Percentiles rank a stretch among this genome's conserved stretches.
Conservation (phyloP, 495 filamentous ascomycete genomes). For the Penicillium nucicola region DNA sequence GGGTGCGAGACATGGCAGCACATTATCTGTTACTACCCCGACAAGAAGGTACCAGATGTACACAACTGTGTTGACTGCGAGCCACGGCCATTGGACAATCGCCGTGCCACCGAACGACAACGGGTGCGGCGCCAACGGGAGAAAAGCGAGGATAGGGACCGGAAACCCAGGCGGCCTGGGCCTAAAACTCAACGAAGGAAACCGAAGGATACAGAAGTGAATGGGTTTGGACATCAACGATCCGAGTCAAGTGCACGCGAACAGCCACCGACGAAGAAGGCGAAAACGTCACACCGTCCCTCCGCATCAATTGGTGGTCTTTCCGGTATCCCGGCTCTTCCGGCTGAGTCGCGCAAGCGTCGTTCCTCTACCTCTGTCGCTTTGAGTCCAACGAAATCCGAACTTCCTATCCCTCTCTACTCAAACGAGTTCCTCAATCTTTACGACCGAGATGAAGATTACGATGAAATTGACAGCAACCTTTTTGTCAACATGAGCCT, state of each 20-base stretch:
- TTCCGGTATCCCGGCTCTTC: slow-evolving; percentile 32
- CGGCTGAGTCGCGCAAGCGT: slow-evolving; percentile 52
- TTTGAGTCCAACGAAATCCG: slow-evolving; percentile 52
- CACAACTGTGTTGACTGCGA: slow-evolving; percentile 88
- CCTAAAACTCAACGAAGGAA: slow-evolving; percentile 78
- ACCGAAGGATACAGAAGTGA: slow-evolving; percentile 45
- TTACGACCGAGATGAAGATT: slow-evolving; percentile 56
- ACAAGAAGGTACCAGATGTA: slow-evolving; percentile 68
- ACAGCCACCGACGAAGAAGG: slow-evolving; percentile 62
- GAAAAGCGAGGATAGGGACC: slow-evolving; percentile 55
- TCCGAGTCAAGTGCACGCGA: slow-evolving; percentile 53
- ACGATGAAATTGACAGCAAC: slow-evolving; percentile 52
- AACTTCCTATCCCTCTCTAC: slow-evolving; percentile 51
- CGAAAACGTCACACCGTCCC: slow-evolving; percentile 71
- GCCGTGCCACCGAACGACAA: slow-evolving; percentile 68
- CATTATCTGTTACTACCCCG: slow-evolving; percentile 88
- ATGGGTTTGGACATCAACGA: slow-evolving; percentile 39
- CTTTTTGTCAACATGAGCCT: slow-evolving; percentile 67
- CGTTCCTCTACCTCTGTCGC: slow-evolving; percentile 41
- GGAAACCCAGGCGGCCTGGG: slow-evolving; percentile 64
- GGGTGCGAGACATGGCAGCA: slow-evolving; percentile 97
- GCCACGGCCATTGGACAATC: slow-evolving; percentile 66
- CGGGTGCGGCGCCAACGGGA: slow-evolving; percentile 59
- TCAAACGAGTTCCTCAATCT: slow-evolving; percentile 69
- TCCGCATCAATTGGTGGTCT: slow-evolving; percentile 67